phyloP scores from a whole-genome alignment of 2,329 filamentous ascomycete genomes.

The Ascochyta pisi region DNA sequence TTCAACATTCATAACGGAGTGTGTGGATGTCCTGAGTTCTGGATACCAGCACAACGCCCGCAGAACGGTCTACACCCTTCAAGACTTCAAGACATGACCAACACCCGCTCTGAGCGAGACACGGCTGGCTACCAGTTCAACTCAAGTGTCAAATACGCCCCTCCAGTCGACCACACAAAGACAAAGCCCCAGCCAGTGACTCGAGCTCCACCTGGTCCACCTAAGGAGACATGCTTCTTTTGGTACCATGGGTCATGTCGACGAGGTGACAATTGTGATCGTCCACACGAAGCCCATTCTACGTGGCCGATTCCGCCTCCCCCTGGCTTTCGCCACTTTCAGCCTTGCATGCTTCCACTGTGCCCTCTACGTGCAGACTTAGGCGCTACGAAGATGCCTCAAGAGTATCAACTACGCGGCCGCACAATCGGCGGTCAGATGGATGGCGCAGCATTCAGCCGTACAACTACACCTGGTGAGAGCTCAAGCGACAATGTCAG shows the following conservation, averaged over 20 bases:
- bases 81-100: neutral
- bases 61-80: neutral
- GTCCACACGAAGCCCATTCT: slow-evolving; percentile 24
- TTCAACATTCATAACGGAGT: slow-evolving; percentile 27
- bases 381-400: slow-evolving; percentile 1
- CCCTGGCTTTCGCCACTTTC: slow-evolving; percentile 24
- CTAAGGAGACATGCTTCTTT: slow-evolving; percentile 37
- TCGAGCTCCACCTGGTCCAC: slow-evolving; percentile 15
- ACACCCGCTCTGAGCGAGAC: neutral
- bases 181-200: neutral
- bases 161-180: neutral
- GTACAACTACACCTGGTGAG: slow-evolving; percentile 7
- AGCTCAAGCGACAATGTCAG: neutral
- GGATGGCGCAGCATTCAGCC: slow-evolving; percentile 16
- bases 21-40: slow-evolving; percentile 37
- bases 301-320: slow-evolving; percentile 32
- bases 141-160: slow-evolving; percentile 3
- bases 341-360: slow-evolving; percentile 24
- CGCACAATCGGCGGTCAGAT: slow-evolving; percentile 12
- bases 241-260: slow-evolving; percentile 35
- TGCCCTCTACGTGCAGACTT: slow-evolving; percentile 31
- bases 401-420: neutral
- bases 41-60: slow-evolving; percentile 12
- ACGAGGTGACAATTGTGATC: slow-evolving; percentile 13
- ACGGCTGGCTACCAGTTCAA: neutral